Evolutionary conservation across 208 protist species (phyloP).

Genomic region (Trypanosomatidae sp.): DNA sequence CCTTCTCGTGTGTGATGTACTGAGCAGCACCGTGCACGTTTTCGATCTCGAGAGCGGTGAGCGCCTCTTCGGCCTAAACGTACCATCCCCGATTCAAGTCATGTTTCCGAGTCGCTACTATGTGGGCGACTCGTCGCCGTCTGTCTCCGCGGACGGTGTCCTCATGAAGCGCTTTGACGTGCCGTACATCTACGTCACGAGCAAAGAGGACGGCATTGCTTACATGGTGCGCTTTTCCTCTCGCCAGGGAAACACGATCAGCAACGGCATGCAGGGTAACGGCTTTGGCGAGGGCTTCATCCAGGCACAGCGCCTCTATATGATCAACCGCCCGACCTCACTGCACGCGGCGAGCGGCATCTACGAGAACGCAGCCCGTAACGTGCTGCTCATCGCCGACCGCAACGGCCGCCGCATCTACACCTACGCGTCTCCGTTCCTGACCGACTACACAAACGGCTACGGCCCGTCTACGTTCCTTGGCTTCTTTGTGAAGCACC

Average conservation of each 20-base stretch:
- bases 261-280: constrained; percentile 30
- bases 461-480: constrained; percentile 57
- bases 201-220: constrained; percentile 82
- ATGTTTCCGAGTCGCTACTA: constrained; percentile 65
- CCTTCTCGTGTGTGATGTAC: constrained; percentile 79
- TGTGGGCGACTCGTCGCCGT: constrained; percentile 6
- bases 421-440: constrained; percentile 73
- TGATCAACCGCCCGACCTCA: constrained; percentile 41
- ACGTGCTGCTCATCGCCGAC: constrained; percentile 77
- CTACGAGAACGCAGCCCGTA: constrained; percentile 78
- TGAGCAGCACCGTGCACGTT: constrained; percentile 68
- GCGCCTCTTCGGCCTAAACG: constrained; percentile 63
- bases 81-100: constrained; percentile 87
- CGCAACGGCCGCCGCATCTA: constrained; percentile 70
- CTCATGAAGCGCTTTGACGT: constrained; percentile 38
- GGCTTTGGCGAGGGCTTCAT: constrained; percentile 30
- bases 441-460: constrained; percentile 28
- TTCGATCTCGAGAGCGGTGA: constrained; percentile 73
- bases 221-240: constrained; percentile 75
- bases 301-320: constrained; percentile 34
- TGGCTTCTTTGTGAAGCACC: constrained; percentile 61
- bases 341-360: constrained; percentile 77
- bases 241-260: constrained; percentile 15
- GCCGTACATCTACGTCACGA: constrained; percentile 88
- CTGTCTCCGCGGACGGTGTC: constrained; percentile 10